Conservation (phyloP, 164 flowering plant genomes). For the Nelumbo lutea region DNA sequence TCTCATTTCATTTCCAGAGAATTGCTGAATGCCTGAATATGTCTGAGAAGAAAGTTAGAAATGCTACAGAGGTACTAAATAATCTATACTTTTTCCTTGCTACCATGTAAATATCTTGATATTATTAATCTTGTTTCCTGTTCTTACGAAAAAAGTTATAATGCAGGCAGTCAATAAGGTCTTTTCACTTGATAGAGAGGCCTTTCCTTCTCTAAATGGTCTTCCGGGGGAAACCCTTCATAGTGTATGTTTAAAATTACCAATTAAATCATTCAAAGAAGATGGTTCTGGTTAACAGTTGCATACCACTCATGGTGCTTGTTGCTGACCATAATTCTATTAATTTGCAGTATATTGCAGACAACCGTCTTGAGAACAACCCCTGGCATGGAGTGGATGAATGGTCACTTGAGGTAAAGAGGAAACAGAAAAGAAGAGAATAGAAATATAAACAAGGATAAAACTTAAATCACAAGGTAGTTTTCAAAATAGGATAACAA, state of each 20-base stretch:
- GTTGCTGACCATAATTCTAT: not conserved
- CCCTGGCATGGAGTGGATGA: slow-evolving; percentile 92
- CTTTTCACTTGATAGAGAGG: slow-evolving; percentile 83
- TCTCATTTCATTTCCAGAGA: slow-evolving; percentile 44
- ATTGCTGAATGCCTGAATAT: slow-evolving; percentile 81
- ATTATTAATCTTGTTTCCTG: slow-evolving; percentile 4
- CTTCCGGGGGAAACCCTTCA: slow-evolving; percentile 92
- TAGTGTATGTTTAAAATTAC: slow-evolving; percentile 51
- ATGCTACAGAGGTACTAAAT: slow-evolving; percentile 86
- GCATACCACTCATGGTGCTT: not conserved
- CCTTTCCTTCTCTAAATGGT: slow-evolving; percentile 82
- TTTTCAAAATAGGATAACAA: not conserved
- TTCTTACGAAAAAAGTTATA: slow-evolving; percentile 7
- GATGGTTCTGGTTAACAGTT: not conserved
- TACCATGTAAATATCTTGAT: not conserved
- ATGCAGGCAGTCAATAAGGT: slow-evolving; percentile 71
- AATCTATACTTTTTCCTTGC: not conserved
- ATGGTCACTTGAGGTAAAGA: slow-evolving; percentile 77
- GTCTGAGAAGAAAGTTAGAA: slow-evolving; percentile 79
- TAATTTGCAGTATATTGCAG: slow-evolving; percentile 76
- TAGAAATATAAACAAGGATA: not conserved
- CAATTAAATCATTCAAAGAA: not conserved
- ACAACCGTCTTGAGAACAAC: slow-evolving; percentile 63
- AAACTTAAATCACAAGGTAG: too few species aligned
- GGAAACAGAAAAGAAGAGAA: not conserved